Evolutionary conservation across 495 filamentous ascomycete genomes (phyloP), one percentile per base, ranked within the genome.

Genomic region (Penicillium fimorum): DNA sequence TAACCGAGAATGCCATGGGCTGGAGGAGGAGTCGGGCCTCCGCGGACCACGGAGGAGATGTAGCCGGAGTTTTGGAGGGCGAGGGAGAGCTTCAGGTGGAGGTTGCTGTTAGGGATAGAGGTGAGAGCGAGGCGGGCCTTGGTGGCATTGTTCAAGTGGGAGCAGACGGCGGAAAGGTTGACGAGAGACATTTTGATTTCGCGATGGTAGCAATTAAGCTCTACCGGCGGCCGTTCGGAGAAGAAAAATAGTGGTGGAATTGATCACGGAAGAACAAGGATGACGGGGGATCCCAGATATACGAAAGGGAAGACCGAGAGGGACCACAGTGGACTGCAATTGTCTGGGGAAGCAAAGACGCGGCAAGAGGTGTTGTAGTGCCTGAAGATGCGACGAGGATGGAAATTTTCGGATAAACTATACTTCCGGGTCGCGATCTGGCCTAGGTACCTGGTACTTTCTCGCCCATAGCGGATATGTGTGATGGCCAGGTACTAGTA

Each of bases 101-200:
- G 84, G 54, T 91, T 92, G 33, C 83, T 87, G 73, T 84, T 84
- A 42, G 90, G 89, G 50, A 97, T 80, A 7, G 91, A 94, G 40
- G 95, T 97, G 4, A 96, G 80, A 55, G 88, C 89, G 4, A 98
- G 84, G 1, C 88, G 88, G 7, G 89, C 92, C 68, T 86, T 87
- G 47, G 89, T 87, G 64, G 89, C 89, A 79, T 98, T 98, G 76
- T 96, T 91, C 37, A 98, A 82, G 79, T 97, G 94, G 49, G 91
- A 90, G 76, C 90, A 96, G 64, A 91, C 82, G 79, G 93, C 72
- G 50, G 84, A 75, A 63, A 97, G 82, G 71, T 84, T 84, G 66
- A 84, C 79, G 76, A 98, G 86, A 67, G 91, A 96, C 94, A 97
- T 97, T 47, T 61, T 73, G 64, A 53, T 42, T 46, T 61, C 45